Evolutionary conservation across 225 moss, liverwort and hornwort species (phyloP).

Genomic region (Physcomitrium patens): DNA sequence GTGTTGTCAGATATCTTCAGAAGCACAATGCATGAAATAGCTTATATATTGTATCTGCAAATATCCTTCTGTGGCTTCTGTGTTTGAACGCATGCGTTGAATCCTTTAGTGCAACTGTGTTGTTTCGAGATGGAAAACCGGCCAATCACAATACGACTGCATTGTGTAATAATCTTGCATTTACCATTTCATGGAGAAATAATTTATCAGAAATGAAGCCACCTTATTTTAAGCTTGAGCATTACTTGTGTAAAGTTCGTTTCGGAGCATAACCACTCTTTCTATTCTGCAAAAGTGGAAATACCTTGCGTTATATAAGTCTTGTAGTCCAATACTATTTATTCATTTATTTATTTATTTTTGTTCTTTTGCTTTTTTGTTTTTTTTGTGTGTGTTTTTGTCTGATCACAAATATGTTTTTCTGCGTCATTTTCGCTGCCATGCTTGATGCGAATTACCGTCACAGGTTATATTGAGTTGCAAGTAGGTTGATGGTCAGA

Average conservation of each 20-base stretch:
- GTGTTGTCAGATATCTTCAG: constrained; percentile 27
- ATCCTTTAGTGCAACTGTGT: constrained; percentile 17
- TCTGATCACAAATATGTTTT: neutral
- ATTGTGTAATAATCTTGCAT: constrained; percentile 2
- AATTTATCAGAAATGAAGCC: constrained; percentile 5
- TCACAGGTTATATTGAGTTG: constrained; percentile 10
- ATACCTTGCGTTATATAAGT: constrained; percentile 1
- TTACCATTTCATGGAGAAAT: constrained; percentile 16
- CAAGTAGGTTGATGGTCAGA: constrained; percentile 20
- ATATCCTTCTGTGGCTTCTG: constrained; percentile 13
- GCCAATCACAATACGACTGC: constrained; percentile 15
- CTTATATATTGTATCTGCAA: constrained; percentile 13
- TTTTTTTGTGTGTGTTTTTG: neutral
- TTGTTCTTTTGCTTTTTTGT: too few relatives aligned
- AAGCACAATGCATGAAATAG: constrained; percentile 31
- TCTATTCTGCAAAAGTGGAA: constrained; percentile 24
- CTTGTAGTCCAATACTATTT: neutral
- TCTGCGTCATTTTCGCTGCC: constrained; percentile 12
- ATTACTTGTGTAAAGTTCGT: constrained; percentile 19
- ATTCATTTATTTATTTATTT: too few relatives aligned
- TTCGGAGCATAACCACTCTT: constrained; percentile 13
- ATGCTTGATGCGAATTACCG: constrained; percentile 10
- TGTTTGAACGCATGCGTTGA: constrained; percentile 23
- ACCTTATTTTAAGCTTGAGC: constrained; percentile 11
- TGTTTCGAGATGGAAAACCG: constrained; percentile 27